phyloP scores from a whole-genome alignment of 805 yeast genomes.

The Sungouiozyma ichnusensis region DNA sequence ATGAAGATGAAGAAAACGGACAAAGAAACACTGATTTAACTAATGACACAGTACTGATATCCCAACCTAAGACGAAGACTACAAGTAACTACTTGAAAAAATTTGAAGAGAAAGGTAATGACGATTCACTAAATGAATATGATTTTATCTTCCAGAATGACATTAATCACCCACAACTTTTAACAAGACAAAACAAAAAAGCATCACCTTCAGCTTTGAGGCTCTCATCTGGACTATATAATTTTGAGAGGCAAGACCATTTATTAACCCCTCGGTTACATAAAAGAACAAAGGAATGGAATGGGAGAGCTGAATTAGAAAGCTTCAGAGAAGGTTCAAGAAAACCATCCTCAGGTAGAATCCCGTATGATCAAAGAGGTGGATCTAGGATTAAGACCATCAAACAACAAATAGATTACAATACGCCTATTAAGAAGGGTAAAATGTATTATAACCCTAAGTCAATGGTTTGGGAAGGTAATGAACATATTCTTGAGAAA shows the following conservation, averaged over 20 bases:
- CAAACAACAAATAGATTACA: conserved; percentile 27
- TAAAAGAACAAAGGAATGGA: conserved; percentile 16
- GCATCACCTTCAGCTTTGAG: conserved; percentile 10
- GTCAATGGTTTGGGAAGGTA: conserved; percentile 26
- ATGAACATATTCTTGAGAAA: conserved; percentile 17
- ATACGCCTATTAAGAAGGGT: conserved; percentile 26
- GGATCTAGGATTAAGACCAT: conserved; percentile 21
- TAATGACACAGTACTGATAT: conserved; percentile 2
- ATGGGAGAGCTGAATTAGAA: conserved; percentile 12
- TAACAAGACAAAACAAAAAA: conserved; percentile 8
- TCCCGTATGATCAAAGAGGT: conserved; percentile 1
- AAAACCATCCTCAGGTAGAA: conserved; percentile 1
- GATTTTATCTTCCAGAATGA: conserved; percentile 18
- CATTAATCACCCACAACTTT: conserved; percentile 21
- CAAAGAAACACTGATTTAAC: not conserved
- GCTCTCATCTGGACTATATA: conserved; percentile 21
- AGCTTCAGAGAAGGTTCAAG: conserved; percentile 13
- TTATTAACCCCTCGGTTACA: conserved; percentile 22
- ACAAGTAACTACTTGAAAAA: conserved; percentile 4
- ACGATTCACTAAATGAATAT: conserved; percentile 9
- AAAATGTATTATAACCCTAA: conserved; percentile 24
- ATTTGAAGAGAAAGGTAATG: conserved; percentile 10
- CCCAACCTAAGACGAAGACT: not conserved
- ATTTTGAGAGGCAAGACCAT: conserved; percentile 18
- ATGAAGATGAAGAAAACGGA: not conserved